Percentiles rank a stretch among this genome's conserved stretches.
phyloP scores from a whole-genome alignment of 2,329 filamentous ascomycete species.

The Paracoccidioides lutzii region DNA sequence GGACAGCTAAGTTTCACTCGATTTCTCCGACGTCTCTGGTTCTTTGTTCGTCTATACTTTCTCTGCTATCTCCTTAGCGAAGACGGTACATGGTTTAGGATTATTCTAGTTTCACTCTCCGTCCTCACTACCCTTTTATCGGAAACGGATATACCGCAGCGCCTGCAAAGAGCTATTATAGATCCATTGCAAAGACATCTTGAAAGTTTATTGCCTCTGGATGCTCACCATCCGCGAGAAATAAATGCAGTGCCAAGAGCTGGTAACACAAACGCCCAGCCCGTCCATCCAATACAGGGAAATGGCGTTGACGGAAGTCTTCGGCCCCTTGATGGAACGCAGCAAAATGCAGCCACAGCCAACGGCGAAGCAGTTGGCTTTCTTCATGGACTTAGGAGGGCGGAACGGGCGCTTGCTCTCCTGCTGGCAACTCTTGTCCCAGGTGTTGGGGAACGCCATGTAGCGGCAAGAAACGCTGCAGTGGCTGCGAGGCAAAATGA shows the following conservation, averaged over 20 bases:
- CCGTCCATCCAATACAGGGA: background rate
- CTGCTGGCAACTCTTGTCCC: constrained; percentile 51
- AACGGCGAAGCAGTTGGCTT: background rate
- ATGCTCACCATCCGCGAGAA: constrained; percentile 13
- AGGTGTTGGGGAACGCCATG: constrained; percentile 48
- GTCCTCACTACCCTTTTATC: constrained; percentile 29
- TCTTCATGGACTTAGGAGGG: constrained; percentile 9
- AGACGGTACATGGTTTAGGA: constrained; percentile 34
- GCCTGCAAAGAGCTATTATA: constrained; percentile 23
- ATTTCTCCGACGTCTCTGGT: constrained; percentile 38
- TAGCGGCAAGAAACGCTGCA: constrained; percentile 42
- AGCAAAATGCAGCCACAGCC: background rate
- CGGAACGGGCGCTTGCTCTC: constrained; percentile 46
- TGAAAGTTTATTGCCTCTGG: constrained; percentile 28
- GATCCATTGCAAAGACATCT: constrained; percentile 32
- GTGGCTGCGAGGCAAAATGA: constrained; percentile 22
- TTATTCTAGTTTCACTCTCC: constrained; percentile 27
- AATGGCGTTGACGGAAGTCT: background rate
- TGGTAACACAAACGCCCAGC: constrained; percentile 1
- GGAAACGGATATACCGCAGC: constrained; percentile 27
- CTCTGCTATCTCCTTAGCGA: constrained; percentile 47
- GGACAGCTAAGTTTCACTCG: background rate
- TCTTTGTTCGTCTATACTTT: constrained; percentile 44
- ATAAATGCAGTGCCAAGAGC: background rate
- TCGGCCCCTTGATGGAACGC: background rate